Base-by-base conservation (phyloP, 106 monocot species). In the Agapanthus africanus region DNA sequence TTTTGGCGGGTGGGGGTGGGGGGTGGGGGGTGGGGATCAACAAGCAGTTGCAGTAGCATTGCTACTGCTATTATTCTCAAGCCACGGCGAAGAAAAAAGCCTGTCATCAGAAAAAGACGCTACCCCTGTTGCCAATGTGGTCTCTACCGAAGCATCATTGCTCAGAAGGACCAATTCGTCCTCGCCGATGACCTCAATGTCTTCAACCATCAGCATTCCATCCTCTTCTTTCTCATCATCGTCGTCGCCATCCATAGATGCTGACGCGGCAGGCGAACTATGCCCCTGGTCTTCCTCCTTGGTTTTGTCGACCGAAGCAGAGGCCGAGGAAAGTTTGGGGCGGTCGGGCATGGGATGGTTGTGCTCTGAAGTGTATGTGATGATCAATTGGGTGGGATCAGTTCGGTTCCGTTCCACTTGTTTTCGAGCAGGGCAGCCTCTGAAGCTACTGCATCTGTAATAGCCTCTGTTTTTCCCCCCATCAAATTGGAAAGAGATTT, bases 401-500 rank as follows among this genome's bases (percentile, higher is more conserved):
- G 81, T 39, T 7, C 69, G 76, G 85, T 81, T 81, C 0, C 83
- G 78, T 78, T 95, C 95, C 60, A 95, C 91, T 67, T 83, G 91
- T 71, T 95, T 95, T 65, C 94, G 68, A 4, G 91, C 94, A 35
- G 73, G 63, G 75, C 94, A 95, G 0, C 79, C 94, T 21, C 91
- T 95, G 32, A 78, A 88, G 73, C 88, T 91, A 71, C 91, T 95
- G 68, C 95, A 95, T 46, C 85, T 74, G 68, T 95, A 91, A 42
- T 95, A 95, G 1, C 94, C 94, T 68, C 94, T 95, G 87, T 34
- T 73, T n/a, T n/a, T n/a, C n/a, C n/a, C n/a, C n/a, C n/a, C n/a
- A n/a, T n/a, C n/a, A n/a, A n/a, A n/a, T n/a, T n/a, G n/a, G n/a
- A n/a, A n/a, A n/a, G n/a, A n/a, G n/a, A n/a, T n/a, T n/a, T n/a